Percentiles rank a stretch among this genome's conserved stretches.
phyloP scores from a whole-genome alignment of 305 asterid genomes.

The Plantago lanceolata region DNA sequence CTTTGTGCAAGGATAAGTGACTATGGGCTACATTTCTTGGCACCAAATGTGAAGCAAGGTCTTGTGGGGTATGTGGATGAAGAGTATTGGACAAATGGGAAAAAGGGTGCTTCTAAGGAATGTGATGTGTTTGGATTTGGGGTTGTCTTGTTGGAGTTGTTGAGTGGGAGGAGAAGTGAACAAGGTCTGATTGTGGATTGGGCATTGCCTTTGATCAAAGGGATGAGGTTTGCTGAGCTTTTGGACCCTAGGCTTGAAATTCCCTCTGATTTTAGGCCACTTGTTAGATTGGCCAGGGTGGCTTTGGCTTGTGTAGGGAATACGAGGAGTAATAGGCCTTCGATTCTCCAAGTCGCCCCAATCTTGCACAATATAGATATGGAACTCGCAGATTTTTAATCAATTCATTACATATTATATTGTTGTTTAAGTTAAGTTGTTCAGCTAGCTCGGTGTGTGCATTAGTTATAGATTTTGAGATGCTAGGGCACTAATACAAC shows the following conservation, averaged over 20 bases:
- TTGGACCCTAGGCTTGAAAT: conserved; percentile 55
- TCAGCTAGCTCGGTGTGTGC: not conserved
- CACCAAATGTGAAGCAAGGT: conserved; percentile 39
- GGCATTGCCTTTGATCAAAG: conserved; percentile 75
- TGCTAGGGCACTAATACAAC: too few relatives aligned
- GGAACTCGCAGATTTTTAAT: conserved; percentile 21
- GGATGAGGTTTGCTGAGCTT: conserved; percentile 43
- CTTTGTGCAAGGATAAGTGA: conserved; percentile 60
- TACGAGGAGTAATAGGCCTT: conserved; percentile 51
- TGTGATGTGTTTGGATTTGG: conserved; percentile 81
- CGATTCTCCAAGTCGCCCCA: conserved; percentile 48
- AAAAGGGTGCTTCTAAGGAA: conserved; percentile 53
- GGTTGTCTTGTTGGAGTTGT: conserved; percentile 70
- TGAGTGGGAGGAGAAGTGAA: conserved; percentile 64
- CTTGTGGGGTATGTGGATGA: conserved; percentile 58
- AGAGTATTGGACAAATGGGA: conserved; percentile 48
- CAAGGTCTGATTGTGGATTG: conserved; percentile 48
- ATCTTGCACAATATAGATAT: conserved; percentile 53
- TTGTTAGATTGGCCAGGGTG: conserved; percentile 56
- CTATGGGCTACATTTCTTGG: conserved; percentile 69
- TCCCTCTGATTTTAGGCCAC: conserved; percentile 48
- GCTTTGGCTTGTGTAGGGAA: conserved; percentile 83
- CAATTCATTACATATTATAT: not conserved
- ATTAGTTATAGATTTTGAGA: too few relatives aligned
- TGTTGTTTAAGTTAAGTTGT: too few relatives aligned